These are phyloP conservation scores for Lupinus albus DNA, from an alignment of 306 rosid genomes.

Conservation along the genomic window DNA sequence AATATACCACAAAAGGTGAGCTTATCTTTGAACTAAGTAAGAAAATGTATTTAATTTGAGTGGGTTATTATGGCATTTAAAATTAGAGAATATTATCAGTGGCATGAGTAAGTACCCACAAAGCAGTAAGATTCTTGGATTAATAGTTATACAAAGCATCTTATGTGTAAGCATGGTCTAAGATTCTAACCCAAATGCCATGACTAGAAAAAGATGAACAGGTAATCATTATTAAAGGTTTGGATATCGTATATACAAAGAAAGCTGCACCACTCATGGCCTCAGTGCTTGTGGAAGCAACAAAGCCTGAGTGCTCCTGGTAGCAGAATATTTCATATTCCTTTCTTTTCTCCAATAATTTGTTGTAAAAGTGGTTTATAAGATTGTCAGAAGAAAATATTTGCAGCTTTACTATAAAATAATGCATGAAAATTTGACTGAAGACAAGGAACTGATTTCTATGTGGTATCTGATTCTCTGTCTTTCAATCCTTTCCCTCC, in stretches of 20 bases:
- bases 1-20: no score
- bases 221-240: neutral
- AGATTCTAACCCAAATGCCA: neutral
- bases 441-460: slow-evolving; percentile 26
- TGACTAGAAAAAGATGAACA: slow-evolving; percentile 2
- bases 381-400: slow-evolving; percentile 29
- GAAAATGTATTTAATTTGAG: no score
- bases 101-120: slow-evolving; percentile 22
- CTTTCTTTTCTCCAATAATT: slow-evolving; percentile 15
- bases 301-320: slow-evolving; percentile 36
- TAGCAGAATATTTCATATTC: slow-evolving; percentile 26
- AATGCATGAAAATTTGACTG: slow-evolving; percentile 16
- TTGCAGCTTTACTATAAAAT: slow-evolving; percentile 20
- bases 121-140: slow-evolving; percentile 38
- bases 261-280: slow-evolving; percentile 19
- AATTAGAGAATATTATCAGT: slow-evolving; percentile 24
- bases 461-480: slow-evolving; percentile 45
- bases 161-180: slow-evolving; percentile 11
- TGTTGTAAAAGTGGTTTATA: slow-evolving; percentile 30
- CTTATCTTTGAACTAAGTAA: no score
- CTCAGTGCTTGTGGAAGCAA: slow-evolving; percentile 18
- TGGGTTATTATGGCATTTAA: no score
- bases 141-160: slow-evolving; percentile 23
- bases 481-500: slow-evolving; percentile 47
- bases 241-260: neutral